Evolutionary conservation across 805 yeast species (phyloP), one percentile per base, ranked within the genome.

Genomic region (Sugiyamaella mastotermitis): DNA sequence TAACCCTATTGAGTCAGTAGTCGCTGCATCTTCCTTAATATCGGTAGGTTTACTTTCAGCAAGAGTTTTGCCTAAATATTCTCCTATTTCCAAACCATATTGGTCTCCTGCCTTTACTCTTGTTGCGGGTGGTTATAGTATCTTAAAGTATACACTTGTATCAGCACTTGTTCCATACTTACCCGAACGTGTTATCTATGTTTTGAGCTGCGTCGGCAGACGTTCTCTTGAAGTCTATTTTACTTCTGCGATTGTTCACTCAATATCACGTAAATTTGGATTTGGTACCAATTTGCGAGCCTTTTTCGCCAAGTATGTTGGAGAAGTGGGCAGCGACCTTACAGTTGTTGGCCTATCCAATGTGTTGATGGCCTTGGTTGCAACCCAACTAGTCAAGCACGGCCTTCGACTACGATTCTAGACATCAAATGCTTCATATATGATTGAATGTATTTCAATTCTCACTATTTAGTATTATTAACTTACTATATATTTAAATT

Each of bases 41-140:
- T 31, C 23, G 13, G 13, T 18, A 5, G 65, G 64, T 4, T 37
- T 47, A 20, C 36, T 50, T 37, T 35, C 55, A 22, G 40, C 57
- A 14, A 50, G 48, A 14, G 43, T 60, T 9, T 45, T 50, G 11
- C 65, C 66, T 1, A 46, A 49, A 14, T 37, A 47, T 31, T 43
- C 51, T 31, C 66, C 66, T 0, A 35, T 61, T n/a, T 53, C 61
- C 14, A 61, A 62, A 38, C 62, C 63, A 4, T 52, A 52, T 42
- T 63, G 66, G 66, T 56, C 63, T 3, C 62, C 64, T 4, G 43
- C 60, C 22, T 62, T 53, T 41, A 52, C 57, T 5, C 46, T 61
- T 18, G 38, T 52, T 14, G 45, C 64, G 4, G 49, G 52, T 16
- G 67, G 67, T 3, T 47, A 49, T 40, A 45, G 57, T 7, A 48